Evolutionary conservation across 257 asterid genomes (phyloP).

Genomic region (Mitragyna speciosa): DNA sequence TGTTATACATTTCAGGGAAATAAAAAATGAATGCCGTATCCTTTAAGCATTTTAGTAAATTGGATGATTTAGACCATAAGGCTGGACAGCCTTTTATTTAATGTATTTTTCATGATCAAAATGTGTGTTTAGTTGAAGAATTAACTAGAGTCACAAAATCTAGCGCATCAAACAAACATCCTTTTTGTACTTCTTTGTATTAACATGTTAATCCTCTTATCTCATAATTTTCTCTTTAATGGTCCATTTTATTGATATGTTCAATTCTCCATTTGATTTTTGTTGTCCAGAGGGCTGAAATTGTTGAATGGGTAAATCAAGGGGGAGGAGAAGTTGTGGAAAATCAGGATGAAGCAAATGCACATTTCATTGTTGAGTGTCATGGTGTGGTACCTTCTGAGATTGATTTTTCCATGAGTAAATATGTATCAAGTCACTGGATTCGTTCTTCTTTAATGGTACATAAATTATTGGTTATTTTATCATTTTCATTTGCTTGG

Average conservation of each 20-base stretch:
- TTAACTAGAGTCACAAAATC: not conserved
- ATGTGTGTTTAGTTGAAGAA: not conserved
- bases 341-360: conserved; percentile 50
- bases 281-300: conserved; percentile 70
- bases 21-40: not conserved
- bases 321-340: conserved; percentile 81
- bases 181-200: not conserved
- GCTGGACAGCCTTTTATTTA: not conserved
- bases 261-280: conserved; percentile 24
- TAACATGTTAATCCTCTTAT: not conserved
- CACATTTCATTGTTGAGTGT: conserved; percentile 68
- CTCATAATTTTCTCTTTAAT: conserved; percentile 3
- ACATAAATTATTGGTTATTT: conserved; percentile 14
- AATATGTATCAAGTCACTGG: conserved; percentile 86
- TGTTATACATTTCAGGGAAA: not conserved
- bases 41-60: not conserved
- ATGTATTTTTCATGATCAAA: not conserved
- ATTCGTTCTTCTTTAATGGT: conserved; percentile 84
- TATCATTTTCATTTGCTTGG: not conserved
- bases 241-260: conserved; percentile 16
- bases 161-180: not conserved
- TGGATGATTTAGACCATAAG: not conserved
- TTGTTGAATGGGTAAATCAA: conserved; percentile 72
- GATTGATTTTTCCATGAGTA: conserved; percentile 34
- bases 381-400: conserved; percentile 58